Percentiles rank a stretch among this genome's conserved stretches.
These are phyloP conservation scores for Geotrichum klebahnii DNA, from an alignment of 1,139 yeast genomes.

Conservation along the genomic window DNA sequence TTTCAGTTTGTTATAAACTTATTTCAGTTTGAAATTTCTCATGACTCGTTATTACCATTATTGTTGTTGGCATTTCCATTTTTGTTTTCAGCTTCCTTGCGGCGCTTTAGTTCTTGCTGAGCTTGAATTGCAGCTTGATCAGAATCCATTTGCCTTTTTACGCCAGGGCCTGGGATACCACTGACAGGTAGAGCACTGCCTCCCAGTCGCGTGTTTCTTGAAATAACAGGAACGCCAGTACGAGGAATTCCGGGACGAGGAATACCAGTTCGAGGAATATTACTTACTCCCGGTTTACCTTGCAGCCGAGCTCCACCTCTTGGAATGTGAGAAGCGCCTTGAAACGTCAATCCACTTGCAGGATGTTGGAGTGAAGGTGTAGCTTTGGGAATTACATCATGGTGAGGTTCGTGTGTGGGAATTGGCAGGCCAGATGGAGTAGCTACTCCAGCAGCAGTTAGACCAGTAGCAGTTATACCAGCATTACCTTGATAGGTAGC, in stretches of 20 bases:
- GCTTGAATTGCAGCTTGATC: constrained; percentile 6
- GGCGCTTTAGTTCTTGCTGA: constrained; percentile 3
- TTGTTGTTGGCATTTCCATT: neutral
- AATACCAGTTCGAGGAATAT: constrained; percentile 6
- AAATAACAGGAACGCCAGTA: neutral
- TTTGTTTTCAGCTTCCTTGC: constrained; percentile 1
- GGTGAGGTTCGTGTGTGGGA: neutral
- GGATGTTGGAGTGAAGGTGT: neutral
- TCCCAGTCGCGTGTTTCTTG: neutral
- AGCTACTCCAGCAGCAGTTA: neutral
- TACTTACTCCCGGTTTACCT: neutral
- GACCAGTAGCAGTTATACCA: neutral
- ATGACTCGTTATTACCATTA: neutral
- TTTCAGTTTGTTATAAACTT: neutral
- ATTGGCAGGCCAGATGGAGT: neutral
- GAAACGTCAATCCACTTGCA: neutral
- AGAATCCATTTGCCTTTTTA: constrained; percentile 7
- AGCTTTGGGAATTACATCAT: neutral
- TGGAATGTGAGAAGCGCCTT: neutral
- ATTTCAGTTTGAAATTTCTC: too few relatives aligned
- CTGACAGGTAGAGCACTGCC: constrained; percentile 5
- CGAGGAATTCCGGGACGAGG: constrained; percentile 10
- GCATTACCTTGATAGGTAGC: constrained; percentile 6
- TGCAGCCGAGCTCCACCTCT: neutral
- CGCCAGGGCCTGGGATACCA: constrained; percentile 17